Conservation (phyloP, 208 protist species). For the Wallacemonas sp. region DNA sequence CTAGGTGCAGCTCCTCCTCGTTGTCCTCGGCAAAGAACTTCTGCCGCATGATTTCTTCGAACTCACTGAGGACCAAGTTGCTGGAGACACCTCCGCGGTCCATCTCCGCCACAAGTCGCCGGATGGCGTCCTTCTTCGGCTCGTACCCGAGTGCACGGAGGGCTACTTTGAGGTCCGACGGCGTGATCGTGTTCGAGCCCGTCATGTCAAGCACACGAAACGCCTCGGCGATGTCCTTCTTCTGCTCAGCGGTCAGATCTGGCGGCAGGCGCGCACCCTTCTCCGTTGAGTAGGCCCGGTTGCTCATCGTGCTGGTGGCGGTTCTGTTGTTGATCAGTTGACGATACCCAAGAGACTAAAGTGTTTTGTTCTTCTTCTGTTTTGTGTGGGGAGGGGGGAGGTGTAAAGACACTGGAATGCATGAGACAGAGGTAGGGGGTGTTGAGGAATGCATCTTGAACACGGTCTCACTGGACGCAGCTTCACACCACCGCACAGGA, state of each 20-base stretch:
- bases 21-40: conserved; percentile 91
- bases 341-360: no score
- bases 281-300: conserved; percentile 49
- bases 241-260: conserved; percentile 86
- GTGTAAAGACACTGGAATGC: no score
- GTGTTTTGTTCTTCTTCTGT: no score
- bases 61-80: conserved; percentile 89
- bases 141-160: conserved; percentile 95
- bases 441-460: no score
- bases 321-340: no score
- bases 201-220: conserved; percentile 97
- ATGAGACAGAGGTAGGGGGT: no score
- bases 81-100: conserved; percentile 90
- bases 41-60: conserved; percentile 90
- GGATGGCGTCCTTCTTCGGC: conserved; percentile 92
- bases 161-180: conserved; percentile 93
- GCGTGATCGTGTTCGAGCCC: conserved; percentile 91
- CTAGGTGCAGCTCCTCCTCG: conserved; percentile 90
- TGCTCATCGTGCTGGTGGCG: conserved; percentile 34
- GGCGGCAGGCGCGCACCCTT: conserved; percentile 64
- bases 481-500: no score
- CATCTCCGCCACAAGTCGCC: conserved; percentile 91
- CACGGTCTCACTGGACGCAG: no score
- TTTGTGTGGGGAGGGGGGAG: no score
- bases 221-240: conserved; percentile 93